Evolutionary conservation across 192 early-diverging fungal species (phyloP), one percentile per base, ranked within the genome.

Genomic region (Umbelopsis ramanniana): DNA sequence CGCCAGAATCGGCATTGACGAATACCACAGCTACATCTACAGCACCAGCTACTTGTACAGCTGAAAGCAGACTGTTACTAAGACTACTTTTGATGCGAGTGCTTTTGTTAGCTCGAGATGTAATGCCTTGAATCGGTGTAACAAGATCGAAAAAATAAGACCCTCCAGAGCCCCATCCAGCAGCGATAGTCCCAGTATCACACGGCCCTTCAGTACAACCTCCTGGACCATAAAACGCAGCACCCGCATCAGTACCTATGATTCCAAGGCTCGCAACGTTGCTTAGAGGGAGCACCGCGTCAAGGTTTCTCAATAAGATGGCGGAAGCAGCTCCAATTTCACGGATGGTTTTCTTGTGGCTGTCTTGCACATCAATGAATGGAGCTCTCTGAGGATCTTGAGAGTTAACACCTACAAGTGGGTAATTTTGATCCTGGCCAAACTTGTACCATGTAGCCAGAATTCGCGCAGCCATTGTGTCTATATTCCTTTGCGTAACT

Each of bases 401-500:
- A 11, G 48, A 3, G 35, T 71, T 50, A 17, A 75, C 35, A 8
- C 45, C 33, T 9, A 22, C 21, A 11, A 47, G 23, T 4, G 67
- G 72, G 11, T 52, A 52, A 45, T 43, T 23, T 12, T 50, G n/a
- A n/a, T 73, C 63, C 26, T 73, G 57, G 8, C 52, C 52, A 0
- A 63, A 17, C 22, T 74, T 69, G 46, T 63, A 74, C 45, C 54
- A 69, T 24, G 68, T 5, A 11, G 67, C 54, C 46, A 52, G 24
- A 48, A 74, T 52, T 14, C 75, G 69, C 6, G 48, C 24, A 50
- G 75, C 75, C 70, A 72, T 72, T 6, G 72, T 70, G 14, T 57
- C 69, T 11, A 72, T 63, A 8, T 50, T 54, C 26, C 35, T 33
- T 47, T 54, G 33, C 9, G 26, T 8, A 11, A 76, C 70, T 9